Base-by-base conservation (phyloP, 1,284 basidiomycete species). In the Baeospora myosura region DNA sequence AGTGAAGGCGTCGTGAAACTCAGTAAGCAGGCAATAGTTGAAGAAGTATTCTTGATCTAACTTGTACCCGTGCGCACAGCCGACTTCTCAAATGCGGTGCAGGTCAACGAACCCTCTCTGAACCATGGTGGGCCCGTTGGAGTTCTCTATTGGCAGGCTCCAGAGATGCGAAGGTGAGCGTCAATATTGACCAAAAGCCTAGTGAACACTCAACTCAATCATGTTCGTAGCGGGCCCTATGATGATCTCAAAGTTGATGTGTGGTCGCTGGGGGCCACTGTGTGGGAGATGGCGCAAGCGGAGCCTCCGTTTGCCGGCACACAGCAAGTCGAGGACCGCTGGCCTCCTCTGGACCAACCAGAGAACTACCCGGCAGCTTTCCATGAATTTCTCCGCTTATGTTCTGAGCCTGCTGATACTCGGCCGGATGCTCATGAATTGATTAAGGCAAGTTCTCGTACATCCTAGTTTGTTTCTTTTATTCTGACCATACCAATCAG, bases 221-320 rank as follows among this genome's bases (percentile, higher is more conserved):
- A n/a, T n/a, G n/a, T n/a, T n/a, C n/a, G n/a, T n/a, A n/a, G n/a
- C 40, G 78, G 81, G 7, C 63, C 75, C 0, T 88, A 88, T 52
- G 70, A 88, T 50, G 74, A 78, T 1, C 69, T 86, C 37, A 81
- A 82, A 57, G 76, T 86, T 37, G 86, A 88, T 48, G 69, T 83
- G 1, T 88, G 85, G 83, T 87, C 85, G 1, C 64, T 87, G 11
- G 86, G 86, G 2, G 86, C 86, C 2, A 89, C 86, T 0, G 69
- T 83, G 0, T 88, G 86, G 86, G 86, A 89, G 56, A 72, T 85
- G 58, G 81, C 81, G 0, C 72, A 88, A 54, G 72, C 76, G 12
- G 66, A 74, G 41, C 86, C 86, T 5, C 86, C 86, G 0, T 89
- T 88, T 55, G 67, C 73, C 3, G 72, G 76, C 44, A 63, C 74